Evolutionary conservation across 1,284 basidiomycete genomes (phyloP).

Genomic region (Omphalotus olearius): DNA sequence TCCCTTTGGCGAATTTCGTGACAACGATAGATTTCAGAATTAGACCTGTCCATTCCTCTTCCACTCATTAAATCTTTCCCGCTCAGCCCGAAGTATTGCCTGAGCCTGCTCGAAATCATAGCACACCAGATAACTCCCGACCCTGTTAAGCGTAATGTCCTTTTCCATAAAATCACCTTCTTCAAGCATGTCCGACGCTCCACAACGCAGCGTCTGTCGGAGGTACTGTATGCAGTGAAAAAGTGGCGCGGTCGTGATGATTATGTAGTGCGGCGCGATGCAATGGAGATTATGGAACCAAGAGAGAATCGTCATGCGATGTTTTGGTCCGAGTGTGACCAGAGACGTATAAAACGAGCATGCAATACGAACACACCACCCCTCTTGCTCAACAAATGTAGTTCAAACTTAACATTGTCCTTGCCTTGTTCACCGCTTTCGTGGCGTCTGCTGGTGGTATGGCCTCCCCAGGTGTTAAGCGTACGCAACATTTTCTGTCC

Average conservation of each 20-base stretch:
- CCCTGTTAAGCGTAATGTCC: background rate
- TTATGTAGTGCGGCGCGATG: constrained; percentile 1
- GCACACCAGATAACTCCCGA: constrained; percentile 2
- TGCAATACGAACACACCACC: too few relatives aligned
- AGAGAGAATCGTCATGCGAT: constrained; percentile 7
- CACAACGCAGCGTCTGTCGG: constrained; percentile 5
- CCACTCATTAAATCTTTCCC: background rate
- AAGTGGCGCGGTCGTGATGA: background rate
- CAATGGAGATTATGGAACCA: constrained; percentile 11
- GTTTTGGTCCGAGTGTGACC: background rate
- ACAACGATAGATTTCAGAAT: too few relatives aligned
- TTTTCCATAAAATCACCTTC: constrained; percentile 10
- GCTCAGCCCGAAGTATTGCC: background rate
- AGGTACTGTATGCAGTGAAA: constrained; percentile 11
- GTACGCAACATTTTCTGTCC: too few relatives aligned
- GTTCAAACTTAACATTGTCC: too few relatives aligned
- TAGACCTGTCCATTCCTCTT: background rate
- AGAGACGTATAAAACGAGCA: too few relatives aligned
- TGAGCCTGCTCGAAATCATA: constrained; percentile 2
- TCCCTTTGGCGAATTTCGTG: too few relatives aligned
- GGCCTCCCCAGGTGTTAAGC: too few relatives aligned
- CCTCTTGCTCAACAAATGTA: too few relatives aligned
- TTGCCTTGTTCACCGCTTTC: too few relatives aligned
- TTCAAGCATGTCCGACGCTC: constrained; percentile 8
- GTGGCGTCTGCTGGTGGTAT: too few relatives aligned